Base-by-base conservation (phyloP, 1,139 yeast genomes). In the Zygotorulaspora mrakii region DNA sequence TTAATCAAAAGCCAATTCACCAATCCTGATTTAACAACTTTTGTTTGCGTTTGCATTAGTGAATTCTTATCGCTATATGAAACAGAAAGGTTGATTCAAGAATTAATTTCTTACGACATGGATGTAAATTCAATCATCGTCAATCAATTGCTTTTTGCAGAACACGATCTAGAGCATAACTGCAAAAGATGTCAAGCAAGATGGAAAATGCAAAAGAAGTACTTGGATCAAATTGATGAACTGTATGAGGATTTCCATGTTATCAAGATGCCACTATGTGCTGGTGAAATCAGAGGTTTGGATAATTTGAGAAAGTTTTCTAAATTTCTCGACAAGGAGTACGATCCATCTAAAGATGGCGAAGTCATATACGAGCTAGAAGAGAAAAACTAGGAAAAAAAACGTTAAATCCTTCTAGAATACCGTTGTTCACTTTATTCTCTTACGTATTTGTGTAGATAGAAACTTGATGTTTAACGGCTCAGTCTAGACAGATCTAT, bases 21-120 rank as follows among this genome's bases (percentile, higher is more conserved):
- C 56, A 80, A 91, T 65, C 96, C 98, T 2, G 96, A 91, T 47
- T 72, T 91, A 59, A 91, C 98, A 16, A 91, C 98, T 2, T 91
- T 91, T 64, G 86, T 91, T 18, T 91, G 97, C 68, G 98, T 91
- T 31, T 91, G 98, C 68, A 91, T 91, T 50, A 87, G 96, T 33
- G 98, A 91, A 67, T 91, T 91, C 66, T 73, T 91, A 59, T 89
- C 97, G 2, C 72, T 91, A 39, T 91, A 91, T 65, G 98, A 91
- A 67, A 89, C 97, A 17, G 98, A 91, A 69, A 81, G 98, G 68
- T 79, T 91, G 82, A 85, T 89, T 53, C 98, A 91, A 68, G 98
- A 91, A 63, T 76, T 91, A 62, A 83, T 88, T 69, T 81, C 94
- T 39, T 91, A 86, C 66, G 85, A 88, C 52, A 91, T 91, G 82